phyloP scores from a whole-genome alignment of 768 basidiomycete species.

The Dioszegia aurantiaca region DNA sequence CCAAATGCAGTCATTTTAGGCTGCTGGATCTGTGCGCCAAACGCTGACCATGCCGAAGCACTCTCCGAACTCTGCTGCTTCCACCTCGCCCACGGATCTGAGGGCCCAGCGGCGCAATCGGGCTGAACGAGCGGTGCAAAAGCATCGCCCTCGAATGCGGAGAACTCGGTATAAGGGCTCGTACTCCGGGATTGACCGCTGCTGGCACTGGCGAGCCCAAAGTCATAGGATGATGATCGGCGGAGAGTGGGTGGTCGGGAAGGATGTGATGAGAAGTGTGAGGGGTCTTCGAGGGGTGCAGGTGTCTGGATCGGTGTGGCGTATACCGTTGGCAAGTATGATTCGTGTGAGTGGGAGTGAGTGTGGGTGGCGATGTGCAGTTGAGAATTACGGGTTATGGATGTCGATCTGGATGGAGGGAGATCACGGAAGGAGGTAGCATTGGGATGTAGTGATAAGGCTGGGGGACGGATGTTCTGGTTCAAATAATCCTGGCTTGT shows the following conservation, averaged over 20 bases:
- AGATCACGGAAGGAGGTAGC: too few relatives aligned
- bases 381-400: not conserved
- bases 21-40: not conserved
- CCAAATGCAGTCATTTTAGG: not conserved
- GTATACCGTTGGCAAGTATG: constrained; percentile 1
- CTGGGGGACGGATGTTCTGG: not conserved
- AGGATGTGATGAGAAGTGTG: not conserved
- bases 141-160: constrained; percentile 13
- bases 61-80: constrained; percentile 7
- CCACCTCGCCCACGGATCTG: constrained; percentile 13
- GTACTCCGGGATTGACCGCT: not conserved
- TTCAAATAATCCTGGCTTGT: constrained; percentile 9
- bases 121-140: constrained; percentile 9
- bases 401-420: constrained; percentile 6
- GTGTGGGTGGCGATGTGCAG: constrained; percentile 5
- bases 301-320: constrained; percentile 10
- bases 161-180: constrained; percentile 9
- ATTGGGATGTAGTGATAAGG: not conserved
- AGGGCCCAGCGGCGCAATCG: not conserved
- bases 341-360: constrained; percentile 14
- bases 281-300: not conserved
- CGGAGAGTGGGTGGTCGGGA: not conserved
- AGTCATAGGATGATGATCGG: constrained; percentile 10
- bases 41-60: constrained; percentile 3
- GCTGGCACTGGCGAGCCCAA: not conserved